These are phyloP conservation scores for Prototheca wickerhamii DNA, from an alignment of 163 green algal genomes.

Conservation along the genomic window DNA sequence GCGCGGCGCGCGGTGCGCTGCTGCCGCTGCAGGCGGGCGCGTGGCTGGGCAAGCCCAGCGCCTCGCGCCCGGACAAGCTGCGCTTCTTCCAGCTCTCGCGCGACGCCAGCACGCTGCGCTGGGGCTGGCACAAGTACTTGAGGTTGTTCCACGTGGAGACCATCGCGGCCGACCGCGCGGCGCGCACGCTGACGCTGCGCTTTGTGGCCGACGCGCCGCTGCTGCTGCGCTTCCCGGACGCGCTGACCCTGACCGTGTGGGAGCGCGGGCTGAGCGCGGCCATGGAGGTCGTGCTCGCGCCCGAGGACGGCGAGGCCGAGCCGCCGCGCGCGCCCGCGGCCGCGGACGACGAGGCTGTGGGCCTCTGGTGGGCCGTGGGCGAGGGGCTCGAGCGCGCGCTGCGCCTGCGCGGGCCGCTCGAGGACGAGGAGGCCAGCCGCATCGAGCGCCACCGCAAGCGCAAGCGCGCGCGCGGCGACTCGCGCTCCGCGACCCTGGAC, in stretches of 20 bases:
- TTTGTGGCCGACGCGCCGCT: constrained; percentile 20
- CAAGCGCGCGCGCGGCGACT: no score
- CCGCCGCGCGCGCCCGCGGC: no score
- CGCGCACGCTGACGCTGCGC: constrained; percentile 14
- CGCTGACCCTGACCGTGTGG: background rate
- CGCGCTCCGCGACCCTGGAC: no score
- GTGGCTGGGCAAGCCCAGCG: constrained; percentile 31
- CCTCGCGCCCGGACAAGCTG: constrained; percentile 14
- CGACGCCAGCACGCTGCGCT: constrained; percentile 31
- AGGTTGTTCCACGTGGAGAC: constrained; percentile 21
- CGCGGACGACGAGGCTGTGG: background rate
- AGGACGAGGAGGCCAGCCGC: background rate
- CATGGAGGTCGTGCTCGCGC: background rate
- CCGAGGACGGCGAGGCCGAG: background rate
- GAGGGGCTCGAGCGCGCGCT: background rate
- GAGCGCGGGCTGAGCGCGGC: background rate
- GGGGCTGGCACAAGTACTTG: constrained; percentile 34
- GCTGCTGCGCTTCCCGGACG: constrained; percentile 14
- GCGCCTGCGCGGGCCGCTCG: background rate
- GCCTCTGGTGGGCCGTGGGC: background rate
- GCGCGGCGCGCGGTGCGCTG: background rate
- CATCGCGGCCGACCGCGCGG: constrained; percentile 1
- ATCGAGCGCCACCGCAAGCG: no score
- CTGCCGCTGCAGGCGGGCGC: constrained; percentile 15
- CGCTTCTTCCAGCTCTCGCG: constrained; percentile 35